These are phyloP conservation scores for Venturiaceae sp. DNA, from an alignment of 2,329 filamentous ascomycete genomes.

Conservation along the genomic window DNA sequence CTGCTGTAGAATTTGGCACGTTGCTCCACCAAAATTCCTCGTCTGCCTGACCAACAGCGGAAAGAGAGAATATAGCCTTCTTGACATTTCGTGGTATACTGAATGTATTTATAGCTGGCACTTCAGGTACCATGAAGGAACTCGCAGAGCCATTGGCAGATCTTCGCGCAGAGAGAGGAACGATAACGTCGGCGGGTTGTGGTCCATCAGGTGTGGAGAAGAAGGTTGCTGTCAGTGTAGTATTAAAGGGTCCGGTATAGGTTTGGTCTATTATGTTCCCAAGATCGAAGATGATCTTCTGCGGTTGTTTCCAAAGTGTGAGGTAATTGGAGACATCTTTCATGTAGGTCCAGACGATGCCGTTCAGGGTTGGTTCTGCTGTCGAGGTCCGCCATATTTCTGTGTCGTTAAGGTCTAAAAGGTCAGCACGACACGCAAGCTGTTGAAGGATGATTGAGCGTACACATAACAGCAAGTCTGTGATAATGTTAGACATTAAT, in stretches of 20 bases:
- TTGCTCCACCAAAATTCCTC: constrained; percentile 88
- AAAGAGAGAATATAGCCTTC: constrained; percentile 65
- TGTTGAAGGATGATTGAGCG: background rate
- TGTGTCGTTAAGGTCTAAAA: constrained; percentile 66
- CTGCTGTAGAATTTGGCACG: constrained; percentile 51
- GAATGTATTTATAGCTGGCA: constrained; percentile 41
- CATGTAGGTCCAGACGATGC: constrained; percentile 66
- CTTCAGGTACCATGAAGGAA: constrained; percentile 51
- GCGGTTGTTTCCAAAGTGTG: constrained; percentile 56
- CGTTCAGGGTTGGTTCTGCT: constrained; percentile 61
- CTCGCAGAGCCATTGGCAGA: constrained; percentile 42
- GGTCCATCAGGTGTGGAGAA: constrained; percentile 29
- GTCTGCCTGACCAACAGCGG: constrained; percentile 62
- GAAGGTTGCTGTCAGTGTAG: constrained; percentile 65
- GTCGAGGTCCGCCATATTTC: constrained; percentile 82
- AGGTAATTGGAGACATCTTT: constrained; percentile 72
- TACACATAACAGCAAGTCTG: constrained; percentile 7
- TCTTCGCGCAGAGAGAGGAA: background rate
- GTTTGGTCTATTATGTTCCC: constrained; percentile 60
- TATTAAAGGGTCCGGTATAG: constrained; percentile 66
- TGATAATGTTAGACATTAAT: background rate
- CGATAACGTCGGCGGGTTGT: background rate
- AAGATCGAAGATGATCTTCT: constrained; percentile 72
- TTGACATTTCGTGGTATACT: constrained; percentile 56
- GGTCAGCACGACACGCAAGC: constrained; percentile 39